Evolutionary conservation across 1,284 basidiomycete genomes (phyloP).

Genomic region (Hypsizygus ulmarius): DNA sequence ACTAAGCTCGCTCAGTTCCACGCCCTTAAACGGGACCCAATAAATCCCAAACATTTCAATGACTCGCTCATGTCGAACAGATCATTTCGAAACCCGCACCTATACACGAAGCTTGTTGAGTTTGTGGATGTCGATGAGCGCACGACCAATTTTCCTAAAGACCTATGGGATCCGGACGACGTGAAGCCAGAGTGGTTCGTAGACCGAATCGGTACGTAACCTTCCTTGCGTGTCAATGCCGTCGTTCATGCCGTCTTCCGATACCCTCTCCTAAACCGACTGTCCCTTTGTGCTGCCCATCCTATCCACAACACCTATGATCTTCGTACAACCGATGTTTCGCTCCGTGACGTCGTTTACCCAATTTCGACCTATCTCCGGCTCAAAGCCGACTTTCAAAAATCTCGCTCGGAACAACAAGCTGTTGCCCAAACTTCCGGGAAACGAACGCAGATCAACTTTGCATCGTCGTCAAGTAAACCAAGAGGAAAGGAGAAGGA

Average conservation of each 20-base stretch:
- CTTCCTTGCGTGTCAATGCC: slow-evolving; percentile 6
- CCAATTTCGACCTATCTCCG: background rate
- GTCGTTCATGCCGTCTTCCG: slow-evolving; percentile 14
- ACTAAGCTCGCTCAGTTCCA: slow-evolving; percentile 78
- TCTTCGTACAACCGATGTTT: background rate
- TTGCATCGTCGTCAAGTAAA: slow-evolving; percentile 23
- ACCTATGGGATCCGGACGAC: slow-evolving; percentile 68
- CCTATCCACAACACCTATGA: background rate
- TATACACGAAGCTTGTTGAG: slow-evolving; percentile 90
- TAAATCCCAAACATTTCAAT: slow-evolving; percentile 87
- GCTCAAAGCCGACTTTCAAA: slow-evolving; percentile 42
- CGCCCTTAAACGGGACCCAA: slow-evolving; percentile 60
- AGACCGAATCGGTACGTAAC: slow-evolving; percentile 60
- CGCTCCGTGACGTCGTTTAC: background rate
- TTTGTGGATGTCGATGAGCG: slow-evolving; percentile 89
- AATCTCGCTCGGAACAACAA: slow-evolving; percentile 55
- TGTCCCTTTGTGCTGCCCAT: background rate
- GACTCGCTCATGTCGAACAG: slow-evolving; percentile 87
- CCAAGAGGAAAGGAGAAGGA: slow-evolving; percentile 27
- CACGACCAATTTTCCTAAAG: slow-evolving; percentile 71
- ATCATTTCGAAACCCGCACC: slow-evolving; percentile 91
- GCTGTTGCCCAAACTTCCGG: slow-evolving; percentile 44
- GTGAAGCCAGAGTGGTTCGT: slow-evolving; percentile 66
- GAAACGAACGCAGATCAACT: slow-evolving; percentile 60
- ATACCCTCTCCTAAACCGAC: background rate